phyloP scores from a whole-genome alignment of 1,284 basidiomycete species.

The Amylostereum chailletii region DNA sequence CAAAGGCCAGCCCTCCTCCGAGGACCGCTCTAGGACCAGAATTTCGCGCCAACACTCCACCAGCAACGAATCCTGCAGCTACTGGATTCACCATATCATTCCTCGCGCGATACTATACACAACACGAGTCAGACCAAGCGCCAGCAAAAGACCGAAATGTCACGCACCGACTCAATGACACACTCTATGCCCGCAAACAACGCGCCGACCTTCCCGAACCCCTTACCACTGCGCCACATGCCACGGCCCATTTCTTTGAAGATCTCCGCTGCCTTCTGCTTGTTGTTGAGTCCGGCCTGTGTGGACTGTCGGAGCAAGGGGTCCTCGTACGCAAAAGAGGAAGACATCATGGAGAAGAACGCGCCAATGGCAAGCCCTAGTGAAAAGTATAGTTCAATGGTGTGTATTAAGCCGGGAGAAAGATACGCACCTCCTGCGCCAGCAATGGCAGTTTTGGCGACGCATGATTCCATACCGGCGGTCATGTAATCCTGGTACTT shows the following conservation, averaged over 20 bases:
- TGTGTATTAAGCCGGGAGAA: not conserved
- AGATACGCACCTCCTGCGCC: conserved; percentile 67
- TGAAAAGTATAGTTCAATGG: not conserved
- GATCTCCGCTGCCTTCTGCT: conserved; percentile 77
- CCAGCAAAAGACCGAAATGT: conserved; percentile 1
- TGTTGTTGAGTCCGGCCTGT: conserved; percentile 50
- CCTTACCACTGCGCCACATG: conserved; percentile 88
- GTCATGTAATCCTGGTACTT: conserved; percentile 69
- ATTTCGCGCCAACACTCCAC: conserved; percentile 77
- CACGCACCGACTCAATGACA: conserved; percentile 89
- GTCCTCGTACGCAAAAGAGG: conserved; percentile 94
- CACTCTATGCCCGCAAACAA: conserved; percentile 94
- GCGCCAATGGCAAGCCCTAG: conserved; percentile 87
- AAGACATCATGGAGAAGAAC: conserved; percentile 94
- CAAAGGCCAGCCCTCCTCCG: conserved; percentile 82
- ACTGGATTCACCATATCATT: conserved; percentile 87
- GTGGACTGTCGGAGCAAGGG: conserved; percentile 69
- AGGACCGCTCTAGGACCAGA: conserved; percentile 78
- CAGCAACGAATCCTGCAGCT: conserved; percentile 64
- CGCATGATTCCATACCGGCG: conserved; percentile 78
- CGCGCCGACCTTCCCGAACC: conserved; percentile 93
- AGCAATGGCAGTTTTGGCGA: conserved; percentile 72
- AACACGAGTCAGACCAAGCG: conserved; percentile 1
- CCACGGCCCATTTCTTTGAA: conserved; percentile 93
- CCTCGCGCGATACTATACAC: conserved; percentile 81